Evolutionary conservation across 1,139 yeast genomes (phyloP), one percentile per base, ranked within the genome.

Genomic region (Saccharomyces hybrid): DNA sequence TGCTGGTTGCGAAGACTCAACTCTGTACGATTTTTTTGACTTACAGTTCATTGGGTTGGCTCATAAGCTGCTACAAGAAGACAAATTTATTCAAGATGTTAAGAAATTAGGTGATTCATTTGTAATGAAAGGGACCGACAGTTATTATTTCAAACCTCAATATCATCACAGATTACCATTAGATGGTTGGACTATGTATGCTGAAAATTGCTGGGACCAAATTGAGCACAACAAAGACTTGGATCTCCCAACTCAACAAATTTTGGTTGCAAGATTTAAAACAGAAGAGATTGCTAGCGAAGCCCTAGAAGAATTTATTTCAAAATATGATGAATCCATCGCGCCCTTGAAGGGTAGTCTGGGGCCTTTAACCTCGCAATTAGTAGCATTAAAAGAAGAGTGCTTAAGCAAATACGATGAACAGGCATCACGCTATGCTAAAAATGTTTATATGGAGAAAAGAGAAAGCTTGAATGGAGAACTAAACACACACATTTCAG

Each of bases 191-290:
- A 81, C 95, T 4, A 74, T 90, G 72, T 93, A 93, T 66, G 91
- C 97, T 0, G 86, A 84, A 55, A 88, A 84, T 66, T 85, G 96
- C 61, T 93, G 99, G 99, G 85, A 87, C 52, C 97, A 90, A 70
- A 93, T 93, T 64, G 96, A 90, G 70, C 78, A 80, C 58, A 93
- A 93, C 72, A 91, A 89, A 71, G 99, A 93, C 68, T 79, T 93
- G 62, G 99, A 93, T 71, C 78, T 93, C 62, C 99, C 99, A 27
- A 91, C 98, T 0, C 99, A 93, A 69, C 99, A 93, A 69, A 88
- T 89, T 49, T 75, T 93, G 57, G 98, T 93, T 19, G 96, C 99
- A 4, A 83, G 93, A 63, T 93, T 89, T 73, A 83, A 96, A 66
- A 93, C 99, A 71, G 96, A 91, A 64, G 99, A 93, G 69, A 87